Conservation (phyloP, 2,329 filamentous ascomycete species). For the Cryphonectria nitschkei region DNA sequence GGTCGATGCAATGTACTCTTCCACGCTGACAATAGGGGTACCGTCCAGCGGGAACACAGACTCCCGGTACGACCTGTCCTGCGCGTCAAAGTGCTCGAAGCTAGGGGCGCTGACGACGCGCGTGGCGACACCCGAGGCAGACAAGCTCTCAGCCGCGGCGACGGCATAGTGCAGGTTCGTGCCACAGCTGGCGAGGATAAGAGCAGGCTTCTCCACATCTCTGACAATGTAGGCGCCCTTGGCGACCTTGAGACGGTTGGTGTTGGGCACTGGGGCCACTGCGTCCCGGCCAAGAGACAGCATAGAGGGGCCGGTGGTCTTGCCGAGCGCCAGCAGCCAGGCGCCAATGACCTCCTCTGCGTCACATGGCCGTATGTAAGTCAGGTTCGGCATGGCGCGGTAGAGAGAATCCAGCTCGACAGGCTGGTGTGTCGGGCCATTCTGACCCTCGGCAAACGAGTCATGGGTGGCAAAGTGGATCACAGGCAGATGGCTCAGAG, state of each 20-base stretch:
- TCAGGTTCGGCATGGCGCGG: conserved; percentile 64
- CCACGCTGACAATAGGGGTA: conserved; percentile 35
- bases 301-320: not conserved
- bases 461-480: conserved; percentile 67
- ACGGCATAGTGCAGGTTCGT: conserved; percentile 44
- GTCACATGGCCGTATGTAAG: conserved; percentile 64
- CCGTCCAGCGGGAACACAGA: conserved; percentile 41
- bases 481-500: conserved; percentile 55
- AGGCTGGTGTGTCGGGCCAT: conserved; percentile 66
- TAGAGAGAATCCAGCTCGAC: conserved; percentile 61
- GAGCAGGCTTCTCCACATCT: conserved; percentile 36
- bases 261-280: not conserved
- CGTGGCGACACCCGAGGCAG: not conserved
- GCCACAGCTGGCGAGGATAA: conserved; percentile 36
- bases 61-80: conserved; percentile 32
- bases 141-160: conserved; percentile 39
- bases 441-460: conserved; percentile 61
- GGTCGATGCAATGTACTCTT: conserved; percentile 50
- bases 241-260: not conserved
- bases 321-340: not conserved
- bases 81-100: conserved; percentile 28
- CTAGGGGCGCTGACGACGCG: conserved; percentile 29
- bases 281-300: not conserved
- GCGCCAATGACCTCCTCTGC: conserved; percentile 61
- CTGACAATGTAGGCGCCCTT: conserved; percentile 26